phyloP scores from a whole-genome alignment of 2,329 filamentous ascomycete genomes.

The Leptosphaerulina australis region DNA sequence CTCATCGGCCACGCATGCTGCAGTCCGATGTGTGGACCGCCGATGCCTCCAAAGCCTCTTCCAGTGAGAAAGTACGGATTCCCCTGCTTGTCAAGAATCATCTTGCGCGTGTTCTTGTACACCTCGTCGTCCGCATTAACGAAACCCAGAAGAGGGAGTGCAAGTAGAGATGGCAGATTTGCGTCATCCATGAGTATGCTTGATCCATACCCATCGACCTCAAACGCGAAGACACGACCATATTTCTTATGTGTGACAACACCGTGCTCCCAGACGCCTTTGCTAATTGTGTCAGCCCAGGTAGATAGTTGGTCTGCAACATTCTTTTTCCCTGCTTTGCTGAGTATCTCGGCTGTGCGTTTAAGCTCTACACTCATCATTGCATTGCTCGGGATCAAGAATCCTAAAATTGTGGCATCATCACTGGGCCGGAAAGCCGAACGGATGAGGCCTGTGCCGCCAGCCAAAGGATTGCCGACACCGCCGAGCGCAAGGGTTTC shows the following conservation, averaged over 20 bases:
- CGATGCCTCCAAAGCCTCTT: conserved; percentile 80
- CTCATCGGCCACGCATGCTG: conserved; percentile 97
- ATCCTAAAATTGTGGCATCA: conserved; percentile 91
- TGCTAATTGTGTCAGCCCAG: conserved; percentile 69
- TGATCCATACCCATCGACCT: conserved; percentile 86
- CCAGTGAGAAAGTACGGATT: conserved; percentile 92
- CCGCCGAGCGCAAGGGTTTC: conserved; percentile 86
- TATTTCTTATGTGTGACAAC: conserved; percentile 76
- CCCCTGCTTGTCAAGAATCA: conserved; percentile 73
- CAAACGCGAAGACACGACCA: conserved; percentile 82
- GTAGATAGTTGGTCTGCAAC: conserved; percentile 58
- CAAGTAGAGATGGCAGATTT: conserved; percentile 81
- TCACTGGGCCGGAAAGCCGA: conserved; percentile 95
- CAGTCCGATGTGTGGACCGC: conserved; percentile 83
- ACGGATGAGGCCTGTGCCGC: conserved; percentile 81
- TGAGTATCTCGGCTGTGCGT: conserved; percentile 73
- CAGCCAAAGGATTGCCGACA: conserved; percentile 88
- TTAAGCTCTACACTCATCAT: conserved; percentile 92
- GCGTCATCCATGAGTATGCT: conserved; percentile 87
- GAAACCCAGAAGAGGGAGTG: conserved; percentile 80
- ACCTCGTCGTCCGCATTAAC: conserved; percentile 66
- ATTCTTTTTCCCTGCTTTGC: conserved; percentile 61
- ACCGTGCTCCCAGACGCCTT: conserved; percentile 84
- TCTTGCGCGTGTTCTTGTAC: conserved; percentile 87
- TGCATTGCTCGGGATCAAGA: conserved; percentile 93